phyloP scores from a whole-genome alignment of 352 stramenopile genomes.

The Pythium coloratum region DNA sequence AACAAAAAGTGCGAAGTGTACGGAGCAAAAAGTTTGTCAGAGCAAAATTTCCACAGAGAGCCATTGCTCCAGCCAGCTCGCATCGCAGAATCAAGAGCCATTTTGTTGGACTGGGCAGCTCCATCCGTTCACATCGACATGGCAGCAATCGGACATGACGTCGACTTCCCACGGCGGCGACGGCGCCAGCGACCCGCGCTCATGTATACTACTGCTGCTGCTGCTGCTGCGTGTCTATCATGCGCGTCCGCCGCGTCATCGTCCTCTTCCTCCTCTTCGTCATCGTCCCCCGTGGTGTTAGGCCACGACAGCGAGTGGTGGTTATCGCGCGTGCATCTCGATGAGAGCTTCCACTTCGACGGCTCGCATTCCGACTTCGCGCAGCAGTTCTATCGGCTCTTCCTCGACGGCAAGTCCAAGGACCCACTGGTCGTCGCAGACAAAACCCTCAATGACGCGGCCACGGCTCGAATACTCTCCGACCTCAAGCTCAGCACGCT shows the following conservation, averaged over 20 bases:
- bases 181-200: not conserved
- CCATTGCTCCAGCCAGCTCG: not conserved
- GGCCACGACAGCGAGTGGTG: slow-evolving; percentile 24
- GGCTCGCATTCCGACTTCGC: slow-evolving; percentile 51
- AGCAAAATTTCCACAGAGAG: not conserved
- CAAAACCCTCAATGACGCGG: not conserved
- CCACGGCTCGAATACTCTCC: not conserved
- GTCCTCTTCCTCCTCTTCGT: slow-evolving; percentile 14
- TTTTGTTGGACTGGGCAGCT: not conserved
- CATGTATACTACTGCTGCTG: not conserved
- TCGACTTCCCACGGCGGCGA: not conserved
- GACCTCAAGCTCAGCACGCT: not conserved
- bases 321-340: slow-evolving; percentile 29
- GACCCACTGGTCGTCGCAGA: slow-evolving; percentile 12
- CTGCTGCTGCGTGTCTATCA: not conserved
- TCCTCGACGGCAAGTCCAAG: slow-evolving; percentile 27
- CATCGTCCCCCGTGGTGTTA: slow-evolving; percentile 4
- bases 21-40: not conserved
- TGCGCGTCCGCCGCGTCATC: slow-evolving; percentile 3
- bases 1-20: slow-evolving; percentile 4
- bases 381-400: slow-evolving; percentile 53
- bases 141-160: not conserved
- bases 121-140: not conserved
- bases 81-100: slow-evolving; percentile 2
- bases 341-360: slow-evolving; percentile 47